Evolutionary conservation across 495 filamentous ascomycete species (phyloP).

Genomic region (Penicillium fimorum): DNA sequence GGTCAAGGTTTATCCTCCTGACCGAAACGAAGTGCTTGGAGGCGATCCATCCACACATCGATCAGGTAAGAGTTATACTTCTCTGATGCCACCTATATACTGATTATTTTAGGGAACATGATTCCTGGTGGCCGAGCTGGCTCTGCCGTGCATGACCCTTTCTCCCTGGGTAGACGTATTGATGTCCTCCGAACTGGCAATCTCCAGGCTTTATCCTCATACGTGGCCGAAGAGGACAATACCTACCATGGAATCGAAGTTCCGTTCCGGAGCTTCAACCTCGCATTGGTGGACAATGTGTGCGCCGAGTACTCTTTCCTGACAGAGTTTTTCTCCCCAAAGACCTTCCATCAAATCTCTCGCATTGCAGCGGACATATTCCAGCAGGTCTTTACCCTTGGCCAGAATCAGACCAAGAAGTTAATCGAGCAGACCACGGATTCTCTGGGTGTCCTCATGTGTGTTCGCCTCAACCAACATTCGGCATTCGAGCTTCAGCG

Average conservation of each 20-base stretch:
- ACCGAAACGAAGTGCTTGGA: constrained; percentile 82
- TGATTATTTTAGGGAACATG: constrained; percentile 30
- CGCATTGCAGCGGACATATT: constrained; percentile 79
- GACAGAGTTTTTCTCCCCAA: constrained; percentile 78
- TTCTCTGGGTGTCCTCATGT: constrained; percentile 80
- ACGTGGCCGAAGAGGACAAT: constrained; percentile 85
- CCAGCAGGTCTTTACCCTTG: constrained; percentile 76
- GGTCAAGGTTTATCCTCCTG: constrained; percentile 75
- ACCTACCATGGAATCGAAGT: constrained; percentile 81
- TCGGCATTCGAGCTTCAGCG: constrained; percentile 90
- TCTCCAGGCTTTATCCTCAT: constrained; percentile 71
- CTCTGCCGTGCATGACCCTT: constrained; percentile 77
- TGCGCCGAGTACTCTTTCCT: constrained; percentile 95
- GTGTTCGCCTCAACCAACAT: constrained; percentile 91
- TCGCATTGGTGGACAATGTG: constrained; percentile 89
- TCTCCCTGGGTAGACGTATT: constrained; percentile 78
- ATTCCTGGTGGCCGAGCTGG: constrained; percentile 40
- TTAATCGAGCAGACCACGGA: constrained; percentile 76
- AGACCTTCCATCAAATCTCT: constrained; percentile 54
- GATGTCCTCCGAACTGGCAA: constrained; percentile 72
- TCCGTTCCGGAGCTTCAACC: constrained; percentile 90
- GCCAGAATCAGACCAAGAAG: constrained; percentile 70
- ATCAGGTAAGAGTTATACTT: constrained; percentile 31
- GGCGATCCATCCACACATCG: constrained; percentile 68
- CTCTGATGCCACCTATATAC: neutral